phyloP scores from a whole-genome alignment of 441 rosid genomes.

The Aleurites moluccanus region DNA sequence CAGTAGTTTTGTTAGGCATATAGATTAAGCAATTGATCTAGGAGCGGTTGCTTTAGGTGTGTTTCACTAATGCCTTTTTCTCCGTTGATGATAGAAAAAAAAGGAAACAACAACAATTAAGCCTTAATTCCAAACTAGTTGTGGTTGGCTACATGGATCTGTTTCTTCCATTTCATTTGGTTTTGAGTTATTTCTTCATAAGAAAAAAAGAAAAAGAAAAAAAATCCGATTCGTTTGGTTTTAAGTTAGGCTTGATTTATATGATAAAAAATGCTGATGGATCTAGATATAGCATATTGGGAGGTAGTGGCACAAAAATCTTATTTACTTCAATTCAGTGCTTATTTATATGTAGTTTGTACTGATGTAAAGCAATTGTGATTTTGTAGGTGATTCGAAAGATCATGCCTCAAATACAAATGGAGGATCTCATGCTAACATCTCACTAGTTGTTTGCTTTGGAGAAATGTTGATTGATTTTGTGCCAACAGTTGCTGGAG shows the following conservation, averaged over 20 bases:
- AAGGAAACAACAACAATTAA: neutral
- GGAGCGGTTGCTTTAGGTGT: neutral
- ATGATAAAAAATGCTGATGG: neutral
- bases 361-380: constrained; percentile 22
- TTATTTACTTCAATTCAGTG: constrained; percentile 3
- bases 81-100: neutral
- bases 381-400: constrained; percentile 43
- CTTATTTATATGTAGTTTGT: constrained; percentile 1
- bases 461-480: constrained; percentile 98
- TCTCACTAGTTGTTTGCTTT: constrained; percentile 69
- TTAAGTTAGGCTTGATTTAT: neutral
- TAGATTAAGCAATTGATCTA: constrained; percentile 9
- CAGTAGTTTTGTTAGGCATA: neutral
- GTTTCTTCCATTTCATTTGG: neutral
- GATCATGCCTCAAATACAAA: constrained; percentile 31
- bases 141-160: neutral
- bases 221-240: too few relatives aligned
- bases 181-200: neutral
- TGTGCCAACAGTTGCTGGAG: constrained; percentile 85
- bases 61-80: neutral
- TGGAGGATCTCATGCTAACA: constrained; percentile 26
- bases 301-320: neutral
- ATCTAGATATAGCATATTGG: neutral
- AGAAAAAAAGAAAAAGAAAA: too few relatives aligned
- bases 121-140: neutral